These are phyloP conservation scores for Penicillium salamii DNA, from an alignment of 495 filamentous ascomycete genomes.

Conservation along the genomic window DNA sequence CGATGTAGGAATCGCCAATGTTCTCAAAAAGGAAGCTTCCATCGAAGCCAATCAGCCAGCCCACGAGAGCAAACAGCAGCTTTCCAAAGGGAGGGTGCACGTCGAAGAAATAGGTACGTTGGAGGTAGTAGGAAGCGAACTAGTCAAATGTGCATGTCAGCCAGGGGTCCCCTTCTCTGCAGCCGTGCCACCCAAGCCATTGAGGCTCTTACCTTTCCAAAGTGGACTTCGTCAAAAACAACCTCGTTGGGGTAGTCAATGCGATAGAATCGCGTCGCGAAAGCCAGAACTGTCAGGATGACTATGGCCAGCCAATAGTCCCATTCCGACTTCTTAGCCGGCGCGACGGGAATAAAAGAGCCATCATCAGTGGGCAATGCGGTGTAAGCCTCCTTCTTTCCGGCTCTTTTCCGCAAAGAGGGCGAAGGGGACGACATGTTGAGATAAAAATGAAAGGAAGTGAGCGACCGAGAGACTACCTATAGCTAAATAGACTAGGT, in stretches of 20 bases:
- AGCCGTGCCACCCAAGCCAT: neutral
- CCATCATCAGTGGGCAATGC: slow-evolving; percentile 29
- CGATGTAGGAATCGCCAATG: slow-evolving; percentile 97
- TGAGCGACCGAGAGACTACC: slow-evolving; percentile 36
- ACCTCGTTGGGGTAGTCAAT: slow-evolving; percentile 94
- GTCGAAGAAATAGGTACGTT: slow-evolving; percentile 99
- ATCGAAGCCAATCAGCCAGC: slow-evolving; percentile 93
- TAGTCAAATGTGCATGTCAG: slow-evolving; percentile 36
- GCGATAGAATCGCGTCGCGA: slow-evolving; percentile 89
- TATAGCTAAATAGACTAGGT: slow-evolving; percentile 33
- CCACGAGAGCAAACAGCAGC: slow-evolving; percentile 74
- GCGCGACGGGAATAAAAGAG: slow-evolving; percentile 20
- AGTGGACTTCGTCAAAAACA: slow-evolving; percentile 99
- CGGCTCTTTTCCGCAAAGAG: slow-evolving; percentile 51
- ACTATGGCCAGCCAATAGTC: slow-evolving; percentile 80
- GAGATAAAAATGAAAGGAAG: slow-evolving; percentile 20
- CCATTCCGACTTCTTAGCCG: slow-evolving; percentile 56
- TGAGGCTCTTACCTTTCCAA: slow-evolving; percentile 78
- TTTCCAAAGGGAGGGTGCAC: slow-evolving; percentile 94
- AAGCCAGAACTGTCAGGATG: slow-evolving; percentile 79
- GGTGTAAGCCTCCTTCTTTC: slow-evolving; percentile 40
- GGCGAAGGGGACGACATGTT: slow-evolving; percentile 42
- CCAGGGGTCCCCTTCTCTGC: slow-evolving; percentile 5
- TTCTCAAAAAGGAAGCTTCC: slow-evolving; percentile 98
- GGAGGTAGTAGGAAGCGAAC: slow-evolving; percentile 96